Conservation (phyloP, 2,329 filamentous ascomycete species). For the Colletotrichum siamense region DNA sequence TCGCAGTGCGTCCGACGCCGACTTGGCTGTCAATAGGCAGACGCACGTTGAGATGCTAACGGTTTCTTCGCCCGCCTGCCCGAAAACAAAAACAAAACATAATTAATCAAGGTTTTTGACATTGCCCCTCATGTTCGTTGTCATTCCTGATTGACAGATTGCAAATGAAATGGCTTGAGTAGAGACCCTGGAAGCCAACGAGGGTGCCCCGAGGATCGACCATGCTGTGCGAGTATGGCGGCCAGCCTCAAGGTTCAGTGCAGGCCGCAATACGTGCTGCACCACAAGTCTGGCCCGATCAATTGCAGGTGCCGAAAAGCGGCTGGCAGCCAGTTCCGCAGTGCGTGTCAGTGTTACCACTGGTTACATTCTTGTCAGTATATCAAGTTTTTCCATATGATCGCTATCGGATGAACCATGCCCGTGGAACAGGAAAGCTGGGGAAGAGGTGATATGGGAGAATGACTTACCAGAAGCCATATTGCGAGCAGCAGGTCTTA, state of each 20-base stretch:
- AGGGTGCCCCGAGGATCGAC: neutral
- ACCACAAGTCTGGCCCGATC: neutral
- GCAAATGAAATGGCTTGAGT: neutral
- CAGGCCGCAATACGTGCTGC: neutral
- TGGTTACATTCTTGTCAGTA: constrained; percentile 20
- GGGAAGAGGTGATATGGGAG: neutral
- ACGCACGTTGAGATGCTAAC: neutral
- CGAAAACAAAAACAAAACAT: neutral
- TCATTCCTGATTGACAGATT: constrained; percentile 3
- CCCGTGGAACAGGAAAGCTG: neutral
- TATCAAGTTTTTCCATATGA: neutral
- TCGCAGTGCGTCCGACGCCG: neutral
- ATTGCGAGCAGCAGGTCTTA: constrained; percentile 41
- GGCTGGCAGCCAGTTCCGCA: constrained; percentile 39
- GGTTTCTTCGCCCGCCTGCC: neutral
- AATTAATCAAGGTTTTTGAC: neutral
- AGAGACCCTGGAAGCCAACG: neutral
- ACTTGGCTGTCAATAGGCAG: neutral
- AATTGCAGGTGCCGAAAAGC: constrained; percentile 36
- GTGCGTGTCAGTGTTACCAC: constrained; percentile 31
- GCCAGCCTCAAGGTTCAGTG: neutral
- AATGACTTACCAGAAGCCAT: constrained; percentile 38
- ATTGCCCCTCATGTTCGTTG: neutral
- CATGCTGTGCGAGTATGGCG: neutral
- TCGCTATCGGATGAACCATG: neutral